A percentile compares a stretch with the other conserved stretches of the same genome.
Conservation (phyloP, 805 yeast genomes). For the Starmerella powellii region DNA sequence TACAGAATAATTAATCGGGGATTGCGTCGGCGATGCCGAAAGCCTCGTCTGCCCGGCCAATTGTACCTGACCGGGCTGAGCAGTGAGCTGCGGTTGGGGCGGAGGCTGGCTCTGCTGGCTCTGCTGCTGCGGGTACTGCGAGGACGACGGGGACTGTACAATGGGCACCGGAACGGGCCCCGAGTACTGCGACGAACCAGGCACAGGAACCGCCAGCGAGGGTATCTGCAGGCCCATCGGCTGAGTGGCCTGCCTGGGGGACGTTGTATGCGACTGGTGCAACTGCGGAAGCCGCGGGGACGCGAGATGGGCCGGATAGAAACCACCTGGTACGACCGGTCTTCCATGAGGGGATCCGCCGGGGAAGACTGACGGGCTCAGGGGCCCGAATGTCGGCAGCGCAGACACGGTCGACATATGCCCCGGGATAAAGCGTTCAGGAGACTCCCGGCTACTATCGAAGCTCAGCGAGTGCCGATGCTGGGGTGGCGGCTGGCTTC, state of each 20-base stretch:
- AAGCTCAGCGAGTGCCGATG: slow-evolving; percentile 21
- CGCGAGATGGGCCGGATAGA: slow-evolving; percentile 13
- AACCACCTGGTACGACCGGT: slow-evolving; percentile 1
- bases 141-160: no score
- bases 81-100: no score
- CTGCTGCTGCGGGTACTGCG: no score
- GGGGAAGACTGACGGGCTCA: neutral
- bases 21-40: no score
- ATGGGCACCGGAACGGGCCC: no score
- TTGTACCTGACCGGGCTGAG: no score
- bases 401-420: slow-evolving; percentile 22
- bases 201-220: neutral
- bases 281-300: neutral
- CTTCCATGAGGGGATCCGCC: neutral
- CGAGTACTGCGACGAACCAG: neutral
- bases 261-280: neutral
- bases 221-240: slow-evolving; percentile 3
- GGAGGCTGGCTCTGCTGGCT: no score
- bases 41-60: no score
- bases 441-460: slow-evolving; percentile 15
- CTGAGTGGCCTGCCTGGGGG: neutral
- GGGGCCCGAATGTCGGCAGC: slow-evolving; percentile 16
- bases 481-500: slow-evolving; percentile 9
- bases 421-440: slow-evolving; percentile 18
- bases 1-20: no score